Evolutionary conservation across 1,139 yeast species (phyloP).

Genomic region (Hyphopichia khmerensis): DNA sequence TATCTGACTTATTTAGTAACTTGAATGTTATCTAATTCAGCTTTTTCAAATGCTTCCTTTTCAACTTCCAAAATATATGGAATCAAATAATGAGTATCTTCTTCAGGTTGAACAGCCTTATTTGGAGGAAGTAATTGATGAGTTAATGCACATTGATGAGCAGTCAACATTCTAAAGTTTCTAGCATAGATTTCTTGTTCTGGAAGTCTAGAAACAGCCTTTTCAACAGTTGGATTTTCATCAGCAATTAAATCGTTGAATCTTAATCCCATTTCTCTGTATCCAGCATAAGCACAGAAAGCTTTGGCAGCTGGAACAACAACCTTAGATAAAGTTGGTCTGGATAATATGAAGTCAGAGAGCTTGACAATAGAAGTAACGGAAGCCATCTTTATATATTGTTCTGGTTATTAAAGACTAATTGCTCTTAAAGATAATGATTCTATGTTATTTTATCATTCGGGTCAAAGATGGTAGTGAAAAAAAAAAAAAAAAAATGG

Average conservation of each 20-base stretch:
- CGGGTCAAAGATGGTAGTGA: not conserved
- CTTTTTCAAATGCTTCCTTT: constrained; percentile 86
- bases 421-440: too few species aligned
- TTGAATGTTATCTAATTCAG: constrained; percentile 78
- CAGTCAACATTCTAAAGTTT: constrained; percentile 86
- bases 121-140: constrained; percentile 82
- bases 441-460: too few species aligned
- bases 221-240: constrained; percentile 84
- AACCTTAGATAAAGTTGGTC: constrained; percentile 74
- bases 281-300: constrained; percentile 76
- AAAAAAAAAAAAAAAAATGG: constrained; percentile 1
- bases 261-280: constrained; percentile 89
- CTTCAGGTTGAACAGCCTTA: constrained; percentile 77
- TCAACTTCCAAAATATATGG: constrained; percentile 94
- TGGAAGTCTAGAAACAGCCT: constrained; percentile 86
- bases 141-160: constrained; percentile 82
- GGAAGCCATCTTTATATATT: constrained; percentile 65
- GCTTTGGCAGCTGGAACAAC: constrained; percentile 77
- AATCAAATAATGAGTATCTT: constrained; percentile 80
- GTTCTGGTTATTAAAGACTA: too few species aligned
- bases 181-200: constrained; percentile 83
- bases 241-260: constrained; percentile 85
- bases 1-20: constrained; percentile 18
- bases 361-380: constrained; percentile 80
- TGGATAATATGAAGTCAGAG: constrained; percentile 76